Conservation (phyloP, 73 alveolate species). For the Effrenium voratum region DNA sequence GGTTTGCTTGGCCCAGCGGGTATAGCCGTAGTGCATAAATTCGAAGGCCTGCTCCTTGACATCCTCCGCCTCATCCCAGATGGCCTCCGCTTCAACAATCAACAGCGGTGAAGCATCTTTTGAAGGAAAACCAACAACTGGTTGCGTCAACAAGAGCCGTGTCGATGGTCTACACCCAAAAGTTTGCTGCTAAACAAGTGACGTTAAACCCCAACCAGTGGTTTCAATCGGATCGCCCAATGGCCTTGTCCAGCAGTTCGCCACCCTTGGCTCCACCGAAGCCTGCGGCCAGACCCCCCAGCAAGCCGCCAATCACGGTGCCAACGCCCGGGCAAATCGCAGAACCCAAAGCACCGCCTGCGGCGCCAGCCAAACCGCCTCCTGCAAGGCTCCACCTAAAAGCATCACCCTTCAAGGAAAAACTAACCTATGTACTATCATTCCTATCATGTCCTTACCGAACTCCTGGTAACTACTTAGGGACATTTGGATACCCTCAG, state of each 20-base stretch:
- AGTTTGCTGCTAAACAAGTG: too few species aligned
- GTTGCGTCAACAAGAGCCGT: too few species aligned
- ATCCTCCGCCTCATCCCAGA: neutral
- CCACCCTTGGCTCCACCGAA: neutral
- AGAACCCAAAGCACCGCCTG: neutral
- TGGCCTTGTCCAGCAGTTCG: neutral
- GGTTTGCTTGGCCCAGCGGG: neutral
- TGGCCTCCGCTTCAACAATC: too few species aligned
- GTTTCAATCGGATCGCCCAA: too few species aligned
- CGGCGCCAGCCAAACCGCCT: neutral
- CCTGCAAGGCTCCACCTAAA: neutral
- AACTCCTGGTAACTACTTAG: too few species aligned
- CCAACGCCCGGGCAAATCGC: neutral
- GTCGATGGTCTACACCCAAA: too few species aligned
- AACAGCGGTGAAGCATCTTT: too few species aligned
- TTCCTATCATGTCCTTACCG: too few species aligned
- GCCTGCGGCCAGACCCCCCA: neutral
- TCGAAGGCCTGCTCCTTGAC: neutral
- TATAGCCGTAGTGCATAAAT: neutral
- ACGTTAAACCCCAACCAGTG: too few species aligned
- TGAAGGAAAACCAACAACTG: too few species aligned
- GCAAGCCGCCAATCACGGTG: neutral
- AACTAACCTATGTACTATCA: neutral
- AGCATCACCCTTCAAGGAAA: neutral
- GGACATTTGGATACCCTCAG: too few species aligned